Evolutionary conservation across 139 green algal species (phyloP).

Genomic region (Chara braunii): DNA sequence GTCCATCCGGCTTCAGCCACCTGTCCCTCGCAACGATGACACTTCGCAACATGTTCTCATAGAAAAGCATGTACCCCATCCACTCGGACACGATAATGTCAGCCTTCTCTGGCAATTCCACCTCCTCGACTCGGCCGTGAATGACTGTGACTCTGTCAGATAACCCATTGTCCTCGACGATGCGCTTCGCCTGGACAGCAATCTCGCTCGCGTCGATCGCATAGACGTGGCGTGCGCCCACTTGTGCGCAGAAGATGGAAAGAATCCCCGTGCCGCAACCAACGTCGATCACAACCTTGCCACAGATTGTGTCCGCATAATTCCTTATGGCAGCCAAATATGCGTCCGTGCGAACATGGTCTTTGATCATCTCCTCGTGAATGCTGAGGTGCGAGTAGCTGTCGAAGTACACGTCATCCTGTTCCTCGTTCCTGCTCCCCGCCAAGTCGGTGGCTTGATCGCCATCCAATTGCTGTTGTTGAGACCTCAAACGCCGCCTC

Average conservation of each 20-base stretch:
- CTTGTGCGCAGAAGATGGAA: slow-evolving; percentile 83
- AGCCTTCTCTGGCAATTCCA: slow-evolving; percentile 59
- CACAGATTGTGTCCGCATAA: slow-evolving; percentile 4
- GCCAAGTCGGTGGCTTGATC: too few species aligned
- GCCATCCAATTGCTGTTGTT: too few species aligned
- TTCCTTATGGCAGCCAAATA: slow-evolving; percentile 16
- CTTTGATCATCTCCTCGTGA: slow-evolving; percentile 34
- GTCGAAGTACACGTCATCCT: slow-evolving; percentile 35
- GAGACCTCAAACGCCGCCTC: too few species aligned
- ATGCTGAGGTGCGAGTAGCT: slow-evolving; percentile 29
- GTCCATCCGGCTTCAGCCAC: slow-evolving; percentile 77
- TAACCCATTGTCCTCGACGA: slow-evolving; percentile 61
- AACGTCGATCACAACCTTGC: slow-evolving; percentile 79
- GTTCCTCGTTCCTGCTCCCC: too few species aligned
- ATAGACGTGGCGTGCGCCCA: slow-evolving; percentile 79
- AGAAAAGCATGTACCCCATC: slow-evolving; percentile 82
- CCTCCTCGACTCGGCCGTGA: slow-evolving; percentile 45
- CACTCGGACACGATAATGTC: slow-evolving; percentile 71
- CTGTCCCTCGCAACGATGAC: slow-evolving; percentile 79
- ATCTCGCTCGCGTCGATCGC: slow-evolving; percentile 84
- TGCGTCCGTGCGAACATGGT: background rate
- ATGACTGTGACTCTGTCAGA: slow-evolving; percentile 53
- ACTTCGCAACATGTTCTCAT: slow-evolving; percentile 91
- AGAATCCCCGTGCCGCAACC: slow-evolving; percentile 86
- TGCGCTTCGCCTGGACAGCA: slow-evolving; percentile 55